Evolutionary conservation across 1,284 basidiomycete species (phyloP), one percentile per base, ranked within the genome.

Genomic region (Farysia itapuensis): DNA sequence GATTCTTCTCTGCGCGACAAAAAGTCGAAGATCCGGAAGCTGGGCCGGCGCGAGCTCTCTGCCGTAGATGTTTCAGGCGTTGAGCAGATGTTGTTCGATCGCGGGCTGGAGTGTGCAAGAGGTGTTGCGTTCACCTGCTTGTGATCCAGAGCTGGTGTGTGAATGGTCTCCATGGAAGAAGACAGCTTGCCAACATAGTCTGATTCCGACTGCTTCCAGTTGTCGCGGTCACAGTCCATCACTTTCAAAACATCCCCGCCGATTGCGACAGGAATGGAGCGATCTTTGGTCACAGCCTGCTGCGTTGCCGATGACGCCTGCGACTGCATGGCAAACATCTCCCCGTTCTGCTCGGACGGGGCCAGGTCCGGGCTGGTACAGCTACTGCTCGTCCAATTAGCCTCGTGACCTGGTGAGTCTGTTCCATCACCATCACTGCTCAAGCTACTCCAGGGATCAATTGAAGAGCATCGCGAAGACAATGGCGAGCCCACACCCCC

Each of bases 371-470:
- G 60, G 22, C 60, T 64, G 26, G 60, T 64, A 41, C 60, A 64
- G 28, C 52, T 64, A 43, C 60, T 64, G 50, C 60, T 64, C 49
- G 46, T 64, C 60, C 60, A 64, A 48, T 50, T 63, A 18, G 32
- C 51, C 32, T 64, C 60, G 30, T 64, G 52, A 43, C 60, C 41
- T 1, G 60, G 54, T 25, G 54, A 58, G 15, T 64, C 54, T 22
- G 50, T 56, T 24, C 48, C 61, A 8, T 53, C 57, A 5, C 44
- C 43, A n/a, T 57, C 49, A 38, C 63, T 65, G 63, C 51, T 60
- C 13, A 60, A 44, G 42, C 44, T 43, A 35, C 61, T 64, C 63
- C 63, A 65, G 2, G 63, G 63, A 18, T 65, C 63, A 9, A 60
- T 46, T 28, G 51, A 60, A 2, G 63, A 65, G 52, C 63, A 65